These are phyloP conservation scores for Teratosphaeriaceae sp. DNA, from an alignment of 2,329 filamentous ascomycete genomes.

Conservation along the genomic window DNA sequence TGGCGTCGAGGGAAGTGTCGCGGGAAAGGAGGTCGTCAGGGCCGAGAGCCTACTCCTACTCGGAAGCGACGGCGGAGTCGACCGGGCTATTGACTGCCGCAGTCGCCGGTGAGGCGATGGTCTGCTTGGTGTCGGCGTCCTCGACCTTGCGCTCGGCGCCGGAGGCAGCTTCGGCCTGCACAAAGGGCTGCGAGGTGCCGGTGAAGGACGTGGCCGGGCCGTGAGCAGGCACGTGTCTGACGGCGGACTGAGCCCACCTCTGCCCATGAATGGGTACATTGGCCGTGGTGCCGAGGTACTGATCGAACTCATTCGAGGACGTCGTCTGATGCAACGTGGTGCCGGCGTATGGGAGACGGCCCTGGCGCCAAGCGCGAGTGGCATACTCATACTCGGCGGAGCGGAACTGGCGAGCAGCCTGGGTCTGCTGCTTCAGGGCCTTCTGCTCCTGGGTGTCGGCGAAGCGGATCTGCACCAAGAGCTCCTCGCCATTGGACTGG, in stretches of 20 bases:
- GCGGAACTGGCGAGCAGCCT: conserved; percentile 89
- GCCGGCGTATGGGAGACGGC: conserved; percentile 22
- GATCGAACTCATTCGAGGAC: conserved; percentile 31
- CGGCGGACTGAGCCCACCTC: conserved; percentile 29
- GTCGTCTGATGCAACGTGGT: conserved; percentile 18
- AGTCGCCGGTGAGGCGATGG: conserved; percentile 16
- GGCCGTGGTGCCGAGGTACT: conserved; percentile 27
- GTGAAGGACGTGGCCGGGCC: conserved; percentile 20
- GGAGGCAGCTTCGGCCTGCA: conserved; percentile 16
- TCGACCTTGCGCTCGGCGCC: conserved; percentile 9
- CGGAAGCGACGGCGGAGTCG: conserved; percentile 18
- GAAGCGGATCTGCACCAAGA: conserved; percentile 86
- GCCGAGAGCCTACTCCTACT: conserved; percentile 17
- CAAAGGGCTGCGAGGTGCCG: conserved; percentile 16
- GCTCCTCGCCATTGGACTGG: conserved; percentile 61
- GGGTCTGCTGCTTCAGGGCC: conserved; percentile 90
- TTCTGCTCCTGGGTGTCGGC: conserved; percentile 97
- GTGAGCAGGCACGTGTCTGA: conserved; percentile 17
- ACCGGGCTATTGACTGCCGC: conserved; percentile 19
- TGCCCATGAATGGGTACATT: conserved; percentile 28
- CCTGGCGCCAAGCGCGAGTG: conserved; percentile 28
- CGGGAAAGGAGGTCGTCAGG: background rate
- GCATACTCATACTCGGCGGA: conserved; percentile 73
- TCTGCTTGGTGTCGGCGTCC: conserved; percentile 17
- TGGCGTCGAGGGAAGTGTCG: conserved; percentile 10